Conservation (phyloP, 176 grass and related monocot species). For the Otatea glauca region DNA sequence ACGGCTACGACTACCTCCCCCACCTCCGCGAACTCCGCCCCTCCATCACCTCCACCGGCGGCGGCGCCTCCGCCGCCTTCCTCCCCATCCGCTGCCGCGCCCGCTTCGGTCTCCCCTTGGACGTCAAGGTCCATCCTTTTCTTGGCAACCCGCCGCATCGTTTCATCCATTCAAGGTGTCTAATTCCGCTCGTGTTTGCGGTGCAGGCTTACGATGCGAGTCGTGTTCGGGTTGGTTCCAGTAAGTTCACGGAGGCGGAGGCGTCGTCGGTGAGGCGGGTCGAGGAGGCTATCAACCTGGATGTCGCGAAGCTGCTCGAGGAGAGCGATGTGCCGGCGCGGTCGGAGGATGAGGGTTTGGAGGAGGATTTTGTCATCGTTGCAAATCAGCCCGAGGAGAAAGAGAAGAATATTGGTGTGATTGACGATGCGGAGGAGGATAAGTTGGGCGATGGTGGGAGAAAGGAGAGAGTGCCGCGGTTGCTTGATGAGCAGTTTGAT, state of each 20-base stretch:
- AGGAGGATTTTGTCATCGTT: constrained; percentile 82
- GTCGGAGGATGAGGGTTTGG: constrained; percentile 61
- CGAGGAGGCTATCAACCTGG: background rate
- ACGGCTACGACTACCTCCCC: constrained; percentile 84
- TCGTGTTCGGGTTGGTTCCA: constrained; percentile 29
- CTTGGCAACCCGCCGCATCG: background rate
- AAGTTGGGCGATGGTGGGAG: background rate
- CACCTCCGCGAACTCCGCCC: constrained; percentile 83
- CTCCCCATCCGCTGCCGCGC: constrained; percentile 54
- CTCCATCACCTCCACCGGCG: constrained; percentile 52
- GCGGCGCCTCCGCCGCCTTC: constrained; percentile 63
- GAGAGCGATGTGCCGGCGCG: background rate
- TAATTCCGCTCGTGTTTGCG: background rate
- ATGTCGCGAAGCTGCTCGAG: background rate
- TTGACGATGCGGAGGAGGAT: background rate
- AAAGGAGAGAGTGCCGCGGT: constrained; percentile 15
- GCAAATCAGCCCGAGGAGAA: constrained; percentile 59
- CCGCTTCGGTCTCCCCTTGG: constrained; percentile 46
- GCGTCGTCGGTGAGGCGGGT: background rate
- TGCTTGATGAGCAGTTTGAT: constrained; percentile 57
- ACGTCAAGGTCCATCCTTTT: constrained; percentile 65
- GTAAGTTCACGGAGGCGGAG: background rate
- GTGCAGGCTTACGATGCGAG: constrained; percentile 78
- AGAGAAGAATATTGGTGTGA: background rate
- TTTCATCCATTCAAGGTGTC: background rate